Percentiles rank a stretch among this genome's conserved stretches.
Evolutionary conservation across 2,329 filamentous ascomycete species (phyloP).

Genomic region (Paracoccidioides brasiliensis): DNA sequence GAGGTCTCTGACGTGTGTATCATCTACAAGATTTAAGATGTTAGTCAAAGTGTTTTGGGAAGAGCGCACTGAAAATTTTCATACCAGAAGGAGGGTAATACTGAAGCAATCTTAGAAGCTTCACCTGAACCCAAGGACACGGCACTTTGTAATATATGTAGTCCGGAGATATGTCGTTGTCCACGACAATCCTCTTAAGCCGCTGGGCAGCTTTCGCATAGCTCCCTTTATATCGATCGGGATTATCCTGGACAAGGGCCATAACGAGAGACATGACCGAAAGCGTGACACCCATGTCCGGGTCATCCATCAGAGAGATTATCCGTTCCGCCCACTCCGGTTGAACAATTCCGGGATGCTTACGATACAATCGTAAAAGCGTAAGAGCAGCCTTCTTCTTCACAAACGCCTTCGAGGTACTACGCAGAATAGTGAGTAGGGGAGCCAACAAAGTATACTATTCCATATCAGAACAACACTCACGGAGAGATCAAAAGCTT

Average conservation of each 20-base stretch:
- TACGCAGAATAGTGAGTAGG: conserved; percentile 16
- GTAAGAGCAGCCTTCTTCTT: conserved; percentile 98
- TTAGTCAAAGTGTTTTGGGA: conserved; percentile 1
- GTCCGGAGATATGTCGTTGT: conserved; percentile 76
- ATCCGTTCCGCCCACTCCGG: conserved; percentile 96
- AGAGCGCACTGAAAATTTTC: conserved; percentile 13
- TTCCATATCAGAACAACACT: conserved; percentile 25
- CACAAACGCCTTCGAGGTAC: conserved; percentile 86
- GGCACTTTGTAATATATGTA: conserved; percentile 99
- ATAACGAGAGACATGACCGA: conserved; percentile 94
- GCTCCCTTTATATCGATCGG: conserved; percentile 86
- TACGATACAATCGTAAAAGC: conserved; percentile 82
- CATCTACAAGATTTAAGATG: conserved; percentile 44
- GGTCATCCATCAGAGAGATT: conserved; percentile 96
- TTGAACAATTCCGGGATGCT: conserved; percentile 85
- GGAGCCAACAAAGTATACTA: not conserved
- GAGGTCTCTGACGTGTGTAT: conserved; percentile 79
- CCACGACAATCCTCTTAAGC: conserved; percentile 78
- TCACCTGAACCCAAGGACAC: conserved; percentile 96
- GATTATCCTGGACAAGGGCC: conserved; percentile 82
- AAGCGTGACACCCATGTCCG: conserved; percentile 82
- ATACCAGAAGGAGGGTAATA: conserved; percentile 89
- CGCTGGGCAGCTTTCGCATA: conserved; percentile 88
- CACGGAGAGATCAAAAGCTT: conserved; percentile 87
- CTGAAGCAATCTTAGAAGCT: conserved; percentile 78